phyloP scores from a whole-genome alignment of 2,329 filamentous ascomycete genomes.

The Emmonsia crescens region DNA sequence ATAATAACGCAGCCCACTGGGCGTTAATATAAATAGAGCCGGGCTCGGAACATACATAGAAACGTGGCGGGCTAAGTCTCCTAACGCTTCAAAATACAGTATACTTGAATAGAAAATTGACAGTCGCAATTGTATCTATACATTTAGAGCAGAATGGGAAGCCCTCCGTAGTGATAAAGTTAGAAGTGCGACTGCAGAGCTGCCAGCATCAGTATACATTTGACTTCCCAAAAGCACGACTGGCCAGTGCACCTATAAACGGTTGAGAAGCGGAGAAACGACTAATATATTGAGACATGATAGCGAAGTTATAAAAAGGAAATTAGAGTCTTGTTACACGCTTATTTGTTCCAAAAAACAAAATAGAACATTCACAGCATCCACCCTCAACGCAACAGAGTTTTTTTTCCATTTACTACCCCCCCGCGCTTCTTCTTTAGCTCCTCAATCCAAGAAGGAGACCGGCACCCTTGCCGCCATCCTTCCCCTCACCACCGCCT shows the following conservation, averaged over 20 bases:
- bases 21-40: background rate
- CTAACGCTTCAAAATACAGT: background rate
- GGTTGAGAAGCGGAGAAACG: conserved; percentile 2
- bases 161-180: background rate
- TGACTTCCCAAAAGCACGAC: background rate
- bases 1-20: too few species aligned
- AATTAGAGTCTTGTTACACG: conserved; percentile 4
- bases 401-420: background rate
- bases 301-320: background rate
- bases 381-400: background rate
- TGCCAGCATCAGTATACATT: background rate
- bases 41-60: background rate
- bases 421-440: background rate
- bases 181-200: background rate
- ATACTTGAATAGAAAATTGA: background rate
- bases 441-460: conserved; percentile 56
- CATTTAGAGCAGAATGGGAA: background rate
- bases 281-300: conserved; percentile 2
- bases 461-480: conserved; percentile 52
- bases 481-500: conserved; percentile 48
- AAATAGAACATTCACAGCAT: background rate
- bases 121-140: background rate
- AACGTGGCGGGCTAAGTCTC: background rate
- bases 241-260: background rate
- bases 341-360: background rate